phyloP scores from a whole-genome alignment of 129 eudicot genomes.

The Gnaphalium uliginosum region DNA sequence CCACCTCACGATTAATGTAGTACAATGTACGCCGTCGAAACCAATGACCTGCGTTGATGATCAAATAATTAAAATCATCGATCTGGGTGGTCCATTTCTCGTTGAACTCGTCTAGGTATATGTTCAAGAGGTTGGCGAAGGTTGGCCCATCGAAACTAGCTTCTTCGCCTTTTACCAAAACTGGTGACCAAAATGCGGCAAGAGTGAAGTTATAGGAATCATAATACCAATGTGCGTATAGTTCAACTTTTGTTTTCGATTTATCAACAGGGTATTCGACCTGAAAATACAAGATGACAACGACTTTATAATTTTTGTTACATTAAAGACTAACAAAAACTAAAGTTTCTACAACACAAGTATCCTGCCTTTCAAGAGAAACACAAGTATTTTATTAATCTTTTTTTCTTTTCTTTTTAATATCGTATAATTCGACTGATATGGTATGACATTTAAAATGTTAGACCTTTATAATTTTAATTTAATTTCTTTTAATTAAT shows the following conservation, averaged over 20 bases:
- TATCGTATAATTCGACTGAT: no score
- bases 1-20: not conserved
- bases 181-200: not conserved
- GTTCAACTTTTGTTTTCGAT: not conserved
- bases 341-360: no score
- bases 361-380: no score
- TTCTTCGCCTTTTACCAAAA: not conserved
- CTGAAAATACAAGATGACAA: not conserved
- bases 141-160: not conserved
- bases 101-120: conserved; percentile 1
- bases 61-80: not conserved
- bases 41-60: not conserved
- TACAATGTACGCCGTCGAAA: not conserved
- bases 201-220: not conserved
- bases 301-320: no score
- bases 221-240: not conserved
- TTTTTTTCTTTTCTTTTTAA: no score
- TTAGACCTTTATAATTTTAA: no score
- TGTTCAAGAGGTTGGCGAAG: not conserved
- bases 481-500: no score
- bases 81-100: not conserved
- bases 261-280: not conserved
- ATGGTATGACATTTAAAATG: no score
- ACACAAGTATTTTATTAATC: no score
- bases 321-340: no score